These are phyloP conservation scores for Boletus pseudopeckii DNA, from an alignment of 768 basidiomycete genomes.

Conservation along the genomic window DNA sequence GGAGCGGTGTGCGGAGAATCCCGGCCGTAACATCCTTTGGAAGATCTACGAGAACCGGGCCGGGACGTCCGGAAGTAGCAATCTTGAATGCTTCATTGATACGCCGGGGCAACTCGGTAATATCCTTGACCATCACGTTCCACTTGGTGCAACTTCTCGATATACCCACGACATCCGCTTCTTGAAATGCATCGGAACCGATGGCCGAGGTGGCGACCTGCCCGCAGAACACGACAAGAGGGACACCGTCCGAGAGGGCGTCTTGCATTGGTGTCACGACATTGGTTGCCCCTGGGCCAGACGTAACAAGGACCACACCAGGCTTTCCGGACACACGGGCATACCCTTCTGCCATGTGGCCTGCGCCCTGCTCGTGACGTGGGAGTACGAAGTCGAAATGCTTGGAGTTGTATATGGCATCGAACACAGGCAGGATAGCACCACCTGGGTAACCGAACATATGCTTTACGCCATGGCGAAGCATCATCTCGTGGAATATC, in stretches of 20 bases:
- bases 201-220: constrained; percentile 99
- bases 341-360: constrained; percentile 99
- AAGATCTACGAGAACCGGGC: constrained; percentile 95
- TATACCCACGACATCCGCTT: constrained; percentile 96
- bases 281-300: constrained; percentile 97
- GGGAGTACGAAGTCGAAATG: constrained; percentile 96
- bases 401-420: constrained; percentile 94
- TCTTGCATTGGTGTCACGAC: constrained; percentile 98
- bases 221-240: constrained; percentile 92
- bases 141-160: constrained; percentile 97
- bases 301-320: constrained; percentile 96
- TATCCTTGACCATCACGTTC: constrained; percentile 99
- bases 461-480: constrained; percentile 92
- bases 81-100: constrained; percentile 99
- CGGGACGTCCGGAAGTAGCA: constrained; percentile 93
- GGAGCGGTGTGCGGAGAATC: constrained; percentile 79
- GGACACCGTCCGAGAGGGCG: constrained; percentile 90
- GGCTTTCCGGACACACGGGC: constrained; percentile 97
- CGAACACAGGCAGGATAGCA: constrained; percentile 98
- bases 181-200: constrained; percentile 98
- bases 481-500: constrained; percentile 99
- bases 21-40: constrained; percentile 99
- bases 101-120: constrained; percentile 87
- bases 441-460: constrained; percentile 98
- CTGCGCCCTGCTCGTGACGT: constrained; percentile 96